phyloP scores from a whole-genome alignment of 139 green algal species.

The Penium margaritaceum region DNA sequence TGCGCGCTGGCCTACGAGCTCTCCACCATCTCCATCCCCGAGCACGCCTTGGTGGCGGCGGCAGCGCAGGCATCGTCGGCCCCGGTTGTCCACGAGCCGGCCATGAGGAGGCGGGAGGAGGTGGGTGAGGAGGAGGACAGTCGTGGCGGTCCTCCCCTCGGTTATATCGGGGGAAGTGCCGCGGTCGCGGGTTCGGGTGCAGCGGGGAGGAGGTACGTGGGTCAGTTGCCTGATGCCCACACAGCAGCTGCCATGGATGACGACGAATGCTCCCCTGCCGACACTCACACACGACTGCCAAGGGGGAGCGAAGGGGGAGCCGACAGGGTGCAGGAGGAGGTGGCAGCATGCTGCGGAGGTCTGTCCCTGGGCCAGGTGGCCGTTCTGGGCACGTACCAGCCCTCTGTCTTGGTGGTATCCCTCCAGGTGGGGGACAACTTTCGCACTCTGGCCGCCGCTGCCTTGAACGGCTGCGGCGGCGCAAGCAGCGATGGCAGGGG shows the following conservation, averaged over 20 bases:
- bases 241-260: too few species aligned
- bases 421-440: constrained; percentile 20
- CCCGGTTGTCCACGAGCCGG: too few species aligned
- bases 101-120: too few species aligned
- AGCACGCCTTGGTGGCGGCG: constrained; percentile 29
- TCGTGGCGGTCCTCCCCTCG: too few species aligned
- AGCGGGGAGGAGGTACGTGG: too few species aligned
- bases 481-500: too few species aligned
- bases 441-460: constrained; percentile 6
- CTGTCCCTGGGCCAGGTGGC: constrained; percentile 12
- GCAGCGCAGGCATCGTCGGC: too few species aligned
- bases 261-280: background rate
- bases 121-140: too few species aligned
- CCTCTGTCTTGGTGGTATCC: constrained; percentile 35
- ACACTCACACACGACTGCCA: background rate
- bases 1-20: constrained; percentile 28
- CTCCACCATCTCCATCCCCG: constrained; percentile 41
- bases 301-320: background rate
- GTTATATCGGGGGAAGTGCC: too few species aligned
- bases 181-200: too few species aligned
- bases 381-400: constrained; percentile 42
- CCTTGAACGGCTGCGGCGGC: too few species aligned
- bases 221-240: too few species aligned
- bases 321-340: background rate
- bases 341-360: background rate